Base-by-base conservation (phyloP, 2,329 filamentous ascomycete genomes). In the Lasiodiplodia hormozganensis region DNA sequence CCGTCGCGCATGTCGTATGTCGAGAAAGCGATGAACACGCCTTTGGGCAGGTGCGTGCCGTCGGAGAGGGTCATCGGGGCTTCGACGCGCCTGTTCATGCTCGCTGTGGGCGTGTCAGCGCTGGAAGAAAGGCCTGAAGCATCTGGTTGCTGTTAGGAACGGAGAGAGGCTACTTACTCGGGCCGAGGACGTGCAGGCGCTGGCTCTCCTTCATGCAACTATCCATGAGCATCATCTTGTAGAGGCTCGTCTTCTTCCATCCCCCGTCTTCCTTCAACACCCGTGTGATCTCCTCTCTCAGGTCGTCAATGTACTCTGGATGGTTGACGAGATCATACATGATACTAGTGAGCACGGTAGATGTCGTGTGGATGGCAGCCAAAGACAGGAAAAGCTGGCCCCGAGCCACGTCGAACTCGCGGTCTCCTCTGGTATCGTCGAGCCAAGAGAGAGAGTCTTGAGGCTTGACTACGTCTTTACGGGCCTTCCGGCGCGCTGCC, bases 141-240 rank as follows among this genome's bases (percentile, higher is more conserved):
- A 28, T 28, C 5, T 25, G 25, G 3, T 3, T 25, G 25, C 25
- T 3, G 1, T 70, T 10, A 34, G 21, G 36, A 18, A 2, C 6
- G 6, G 14, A 14, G 10, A 16, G 23, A 11, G 38, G 56, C 2
- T 23, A 10, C 38, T 62, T 47, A 62, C 57, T 16, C 0, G 38
- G 12, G 23, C 57, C 47, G 10, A 47, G 57, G 57, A 62, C 38
- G 38, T 64, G 28, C 18, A 64, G 14, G 40, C 77, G 69, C 69
- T 78, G 76, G 6, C 71, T 72, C 67, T 79, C 77, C 69, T 78
- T 78, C 67, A 79, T 71, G 64, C 76, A 71, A 68, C 74, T 77
- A 68, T 79, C 77, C 58, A 79, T 69, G 16, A 78, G 69, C 25
- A 74, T 73, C n/a, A 78, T 69, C 65, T 77, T 73, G 34, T 73